phyloP scores from a whole-genome alignment of 805 yeast species.

The Kodamaea jinghongensis region DNA sequence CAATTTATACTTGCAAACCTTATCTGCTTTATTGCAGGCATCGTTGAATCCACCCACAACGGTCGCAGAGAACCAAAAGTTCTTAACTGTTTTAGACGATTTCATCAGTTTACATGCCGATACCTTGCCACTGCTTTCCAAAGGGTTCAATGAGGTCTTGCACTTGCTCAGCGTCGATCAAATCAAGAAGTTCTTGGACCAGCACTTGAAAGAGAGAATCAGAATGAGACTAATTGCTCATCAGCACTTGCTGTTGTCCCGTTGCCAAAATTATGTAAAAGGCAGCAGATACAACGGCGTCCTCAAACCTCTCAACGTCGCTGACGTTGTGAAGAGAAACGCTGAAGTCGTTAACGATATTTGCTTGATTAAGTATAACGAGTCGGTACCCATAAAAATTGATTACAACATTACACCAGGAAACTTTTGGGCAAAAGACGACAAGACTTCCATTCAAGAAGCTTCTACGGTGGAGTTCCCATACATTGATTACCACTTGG shows the following conservation, averaged over 20 bases:
- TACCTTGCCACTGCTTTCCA: conserved; percentile 75
- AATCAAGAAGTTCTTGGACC: conserved; percentile 63
- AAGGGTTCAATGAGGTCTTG: conserved; percentile 73
- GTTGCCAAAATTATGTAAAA: conserved; percentile 3
- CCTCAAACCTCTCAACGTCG: conserved; percentile 62
- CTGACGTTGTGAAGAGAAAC: conserved; percentile 59
- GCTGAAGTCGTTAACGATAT: conserved; percentile 79
- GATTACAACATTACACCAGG: conserved; percentile 24
- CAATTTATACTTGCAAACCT: conserved; percentile 67
- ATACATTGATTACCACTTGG: conserved; percentile 83
- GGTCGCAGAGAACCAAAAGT: conserved; percentile 50
- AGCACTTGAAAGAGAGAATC: conserved; percentile 79
- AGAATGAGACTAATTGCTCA: conserved; percentile 83
- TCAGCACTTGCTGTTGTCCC: conserved; percentile 70
- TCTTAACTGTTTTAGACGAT: conserved; percentile 51
- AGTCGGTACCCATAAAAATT: conserved; percentile 57
- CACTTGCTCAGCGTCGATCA: conserved; percentile 44
- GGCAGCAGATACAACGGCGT: conserved; percentile 49
- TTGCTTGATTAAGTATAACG: conserved; percentile 80
- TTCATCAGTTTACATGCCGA: conserved; percentile 79
- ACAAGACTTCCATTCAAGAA: conserved; percentile 4
- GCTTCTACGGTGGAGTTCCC: conserved; percentile 57
- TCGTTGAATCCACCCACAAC: conserved; percentile 41
- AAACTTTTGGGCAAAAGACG: conserved; percentile 17
- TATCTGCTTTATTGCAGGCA: conserved; percentile 39